Evolutionary conservation across 2,329 filamentous ascomycete species (phyloP), one percentile per base, ranked within the genome.

Genomic region (Monosporascus sp.): DNA sequence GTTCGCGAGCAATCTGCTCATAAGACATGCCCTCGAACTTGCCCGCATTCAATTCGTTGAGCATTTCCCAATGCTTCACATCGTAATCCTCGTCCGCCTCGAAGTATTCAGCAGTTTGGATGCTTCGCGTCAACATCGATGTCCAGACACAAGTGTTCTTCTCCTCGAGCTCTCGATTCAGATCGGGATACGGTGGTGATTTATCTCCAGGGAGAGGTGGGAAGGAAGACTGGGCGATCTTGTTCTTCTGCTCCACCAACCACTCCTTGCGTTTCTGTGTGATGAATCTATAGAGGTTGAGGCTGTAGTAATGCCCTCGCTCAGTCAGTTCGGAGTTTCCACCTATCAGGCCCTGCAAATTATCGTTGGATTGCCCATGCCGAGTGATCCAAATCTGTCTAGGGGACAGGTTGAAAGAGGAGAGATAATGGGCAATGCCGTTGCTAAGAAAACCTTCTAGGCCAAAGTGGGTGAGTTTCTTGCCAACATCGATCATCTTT

Each of bases 101-200:
- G 69, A 97, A 99, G 69, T 88, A 88, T 59, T 94, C 85, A 0
- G 88, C 91, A 1, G 92, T 95, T 66, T 96, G 85, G 49, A 94
- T 86, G 56, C 90, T 91, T 59, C 94, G 88, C 68, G 89, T 87
- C 58, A 99, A 82, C 93, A 97, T 97, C 2, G 90, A 96, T 0
- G 93, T 97, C 94, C 94, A 99, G 17, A 99, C 90, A 70, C 94
- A 99, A 68, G 97, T 97, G 68, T 91, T 91, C 76, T 96, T 96
- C 65, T 89, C 82, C 31, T 88, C 83, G 31, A 85, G 75, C 48
- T 87, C 85, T 49, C 80, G 80, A 57, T 84, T 80, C 61, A 87
- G 86, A 67, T 96, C 90, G 0, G 94, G 94, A 65, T 99, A 97
- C 0, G 94, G 94, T 5, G 94, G 94, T 0, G 94, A 97, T 60